Percentiles rank a stretch among this genome's conserved stretches.
Conservation (phyloP, 202 grass and related monocot species). For the Setaria italica region DNA sequence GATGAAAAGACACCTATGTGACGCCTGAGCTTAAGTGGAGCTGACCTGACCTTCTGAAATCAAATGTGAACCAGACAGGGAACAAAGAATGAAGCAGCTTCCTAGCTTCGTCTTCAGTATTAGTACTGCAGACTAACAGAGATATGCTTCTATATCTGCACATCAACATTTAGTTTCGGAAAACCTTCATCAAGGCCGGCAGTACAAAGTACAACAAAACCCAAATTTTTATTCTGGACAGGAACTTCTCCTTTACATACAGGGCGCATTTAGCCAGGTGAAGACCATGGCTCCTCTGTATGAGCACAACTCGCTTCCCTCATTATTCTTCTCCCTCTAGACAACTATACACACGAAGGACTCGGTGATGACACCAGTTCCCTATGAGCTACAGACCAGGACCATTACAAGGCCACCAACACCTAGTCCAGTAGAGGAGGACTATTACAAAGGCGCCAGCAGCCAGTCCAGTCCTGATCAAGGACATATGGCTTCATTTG, state of each 20-base stretch:
- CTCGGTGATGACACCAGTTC: not conserved
- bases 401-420: not conserved
- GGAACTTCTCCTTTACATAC: constrained; percentile 4
- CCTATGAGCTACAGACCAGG: not conserved
- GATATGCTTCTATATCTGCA: not conserved
- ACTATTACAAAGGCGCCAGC: constrained; percentile 15
- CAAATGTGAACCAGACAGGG: constrained; percentile 21
- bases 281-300: not conserved
- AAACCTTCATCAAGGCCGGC: not conserved
- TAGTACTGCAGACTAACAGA: not conserved
- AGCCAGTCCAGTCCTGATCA: constrained; percentile 18
- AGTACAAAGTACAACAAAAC: not conserved
- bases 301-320: not conserved
- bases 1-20: not conserved
- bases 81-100: constrained; percentile 32
- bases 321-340: constrained; percentile 29
- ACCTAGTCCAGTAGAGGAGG: not conserved
- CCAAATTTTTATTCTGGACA: constrained; percentile 21
- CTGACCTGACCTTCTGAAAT: not conserved
- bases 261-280: constrained; percentile 13
- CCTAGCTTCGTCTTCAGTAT: constrained; percentile 28
- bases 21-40: not conserved
- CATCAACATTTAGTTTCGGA: not conserved
- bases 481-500: constrained; percentile 34
- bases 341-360: constrained; percentile 35